Base-by-base conservation (phyloP, 495 filamentous ascomycete genomes). In the Penicillium bovifimosum region DNA sequence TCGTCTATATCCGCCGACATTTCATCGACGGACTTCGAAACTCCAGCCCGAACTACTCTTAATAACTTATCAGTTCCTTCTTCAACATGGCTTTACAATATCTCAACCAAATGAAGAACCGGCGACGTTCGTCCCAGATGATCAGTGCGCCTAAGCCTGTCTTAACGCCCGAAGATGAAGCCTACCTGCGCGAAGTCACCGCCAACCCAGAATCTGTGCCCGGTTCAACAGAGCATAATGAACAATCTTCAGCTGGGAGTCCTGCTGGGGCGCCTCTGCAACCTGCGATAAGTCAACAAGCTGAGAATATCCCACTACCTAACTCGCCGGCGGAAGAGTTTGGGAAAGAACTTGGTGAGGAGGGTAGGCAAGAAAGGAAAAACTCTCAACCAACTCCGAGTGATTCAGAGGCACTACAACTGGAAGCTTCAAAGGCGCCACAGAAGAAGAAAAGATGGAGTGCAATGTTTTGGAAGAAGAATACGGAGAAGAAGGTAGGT, bases 111-210 rank as follows among this genome's bases (percentile, higher is more conserved):
- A 55, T 67, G 40, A 59, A 70, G 61, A 60, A 62, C 62, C 56
- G 68, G 45, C 58, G 55, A 43, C 55, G 63, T 33, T 53, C 62
- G 33, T 62, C 67, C 16, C 55, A 61, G 49, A 55, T 65, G 58
- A 27, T 40, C 47, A 65, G 58, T n/a, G 49, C 67, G 13, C 70
- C 72, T 9, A 66, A 73, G 29, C 80, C 77, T 9, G 73, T 83
- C 9, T 58, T 85, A 9, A 77, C 68, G 8, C 60, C 73, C 17
- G 75, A 78, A 50, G 82, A 84, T 44, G 81, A 84, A 59, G 67
- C 70, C 18, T 84, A 81, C 54, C 59, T 85, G 16, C 70, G 69
- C 10, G 71, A 69, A 32, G 68, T 83, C 27, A 76, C 75, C 27
- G 56, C 69, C 2, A 60, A 71, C 41, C 58, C 59, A 5, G 66